Conservation (phyloP, 768 basidiomycete genomes). For the Kwoniella europaea region DNA sequence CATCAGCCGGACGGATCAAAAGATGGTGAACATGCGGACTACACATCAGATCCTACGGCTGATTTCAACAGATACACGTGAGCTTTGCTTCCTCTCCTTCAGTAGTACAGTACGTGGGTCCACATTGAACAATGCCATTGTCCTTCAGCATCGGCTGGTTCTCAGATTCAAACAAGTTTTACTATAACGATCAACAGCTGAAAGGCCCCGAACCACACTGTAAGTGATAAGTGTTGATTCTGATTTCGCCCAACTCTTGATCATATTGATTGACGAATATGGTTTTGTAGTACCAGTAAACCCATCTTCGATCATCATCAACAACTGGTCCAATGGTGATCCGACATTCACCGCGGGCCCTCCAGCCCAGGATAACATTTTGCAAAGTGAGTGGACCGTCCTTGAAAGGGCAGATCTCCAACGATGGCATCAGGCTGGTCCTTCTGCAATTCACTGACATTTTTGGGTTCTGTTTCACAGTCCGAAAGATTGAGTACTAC, state of each 20-base stretch:
- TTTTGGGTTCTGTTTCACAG: not conserved
- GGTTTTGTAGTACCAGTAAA: not conserved
- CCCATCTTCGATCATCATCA: constrained; percentile 10
- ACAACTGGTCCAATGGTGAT: constrained; percentile 15
- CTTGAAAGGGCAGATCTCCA: no score
- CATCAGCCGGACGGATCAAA: not conserved
- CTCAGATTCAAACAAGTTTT: not conserved
- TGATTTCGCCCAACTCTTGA: no score
- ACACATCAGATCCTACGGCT: not conserved
- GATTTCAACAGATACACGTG: constrained; percentile 13
- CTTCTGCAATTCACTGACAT: not conserved
- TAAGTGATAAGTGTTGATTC: not conserved
- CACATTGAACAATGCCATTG: not conserved
- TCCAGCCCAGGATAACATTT: not conserved
- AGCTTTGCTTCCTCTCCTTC: not conserved
- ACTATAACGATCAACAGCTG: constrained; percentile 5
- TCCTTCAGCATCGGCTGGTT: constrained; percentile 15
- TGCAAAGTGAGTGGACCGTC: not conserved
- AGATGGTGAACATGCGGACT: not conserved
- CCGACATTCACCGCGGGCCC: constrained; percentile 4
- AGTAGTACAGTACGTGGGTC: not conserved
- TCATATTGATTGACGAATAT: not conserved
- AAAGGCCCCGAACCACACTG: not conserved
- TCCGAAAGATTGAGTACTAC: constrained; percentile 11
- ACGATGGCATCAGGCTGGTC: no score